These are phyloP conservation scores for Colletotrichum noveboracense DNA, from an alignment of 2,329 filamentous ascomycete genomes.

Conservation along the genomic window DNA sequence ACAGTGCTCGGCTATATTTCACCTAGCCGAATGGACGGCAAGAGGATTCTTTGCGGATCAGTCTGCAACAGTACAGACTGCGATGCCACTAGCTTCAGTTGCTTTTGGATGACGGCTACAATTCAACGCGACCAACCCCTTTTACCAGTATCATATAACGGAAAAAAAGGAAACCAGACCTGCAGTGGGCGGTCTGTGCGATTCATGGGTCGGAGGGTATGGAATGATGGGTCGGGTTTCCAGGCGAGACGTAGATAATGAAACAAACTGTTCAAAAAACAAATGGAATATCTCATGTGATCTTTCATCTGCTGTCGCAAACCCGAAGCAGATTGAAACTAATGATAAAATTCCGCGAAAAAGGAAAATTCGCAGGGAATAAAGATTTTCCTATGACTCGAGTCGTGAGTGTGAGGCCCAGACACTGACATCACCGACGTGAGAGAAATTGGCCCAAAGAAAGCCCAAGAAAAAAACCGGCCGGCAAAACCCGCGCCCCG, in stretches of 20 bases:
- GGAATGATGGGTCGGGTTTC: neutral
- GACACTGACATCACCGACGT: neutral
- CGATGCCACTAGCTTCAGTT: neutral
- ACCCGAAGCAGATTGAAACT: neutral
- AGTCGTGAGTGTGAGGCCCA: neutral
- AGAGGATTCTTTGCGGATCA: neutral
- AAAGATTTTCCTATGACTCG: neutral
- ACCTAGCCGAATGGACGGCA: neutral
- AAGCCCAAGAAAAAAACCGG: neutral
- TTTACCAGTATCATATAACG: neutral
- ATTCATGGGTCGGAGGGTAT: neutral
- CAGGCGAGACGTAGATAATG: conserved; percentile 4
- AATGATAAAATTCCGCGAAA: neutral
- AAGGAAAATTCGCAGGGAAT: neutral
- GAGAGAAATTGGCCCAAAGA: neutral
- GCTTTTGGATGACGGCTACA: neutral
- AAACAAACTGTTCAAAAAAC: neutral
- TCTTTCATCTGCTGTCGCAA: neutral
- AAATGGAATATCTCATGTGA: neutral
- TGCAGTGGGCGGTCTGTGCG: neutral
- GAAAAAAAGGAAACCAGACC: neutral
- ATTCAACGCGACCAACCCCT: neutral
- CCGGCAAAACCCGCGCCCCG: conserved; percentile 21
- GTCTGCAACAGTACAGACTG: neutral
- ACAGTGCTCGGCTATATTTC: neutral